These are phyloP conservation scores for Gaeumannomyces tritici DNA, from an alignment of 2,329 filamentous ascomycete species.

Conservation along the genomic window DNA sequence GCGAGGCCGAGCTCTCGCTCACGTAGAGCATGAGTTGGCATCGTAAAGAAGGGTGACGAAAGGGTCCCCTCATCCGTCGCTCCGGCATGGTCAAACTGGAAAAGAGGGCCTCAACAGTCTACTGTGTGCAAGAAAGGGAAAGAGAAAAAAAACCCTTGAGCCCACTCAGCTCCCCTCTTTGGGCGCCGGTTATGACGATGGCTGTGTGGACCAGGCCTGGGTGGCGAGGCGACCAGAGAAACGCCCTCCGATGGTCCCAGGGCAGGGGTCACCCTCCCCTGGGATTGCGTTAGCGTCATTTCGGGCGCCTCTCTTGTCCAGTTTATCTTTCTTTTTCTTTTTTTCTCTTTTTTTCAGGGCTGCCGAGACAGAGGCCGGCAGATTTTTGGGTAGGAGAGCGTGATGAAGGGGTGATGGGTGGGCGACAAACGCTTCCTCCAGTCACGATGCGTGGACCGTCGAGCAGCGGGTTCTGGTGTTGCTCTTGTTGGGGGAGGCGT, in stretches of 20 bases:
- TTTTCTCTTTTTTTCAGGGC: not conserved
- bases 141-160: not conserved
- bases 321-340: not conserved
- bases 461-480: not conserved
- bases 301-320: not conserved
- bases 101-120: not conserved
- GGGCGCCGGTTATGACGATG: not conserved
- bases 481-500: not conserved
- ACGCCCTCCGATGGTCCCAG: not conserved
- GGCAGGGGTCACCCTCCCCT: not conserved
- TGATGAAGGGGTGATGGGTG: not conserved
- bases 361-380: not conserved
- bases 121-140: no score
- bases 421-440: not conserved
- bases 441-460: not conserved
- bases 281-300: not conserved
- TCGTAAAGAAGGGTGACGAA: no score
- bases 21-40: no score
- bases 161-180: not conserved
- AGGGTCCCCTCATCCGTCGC: not conserved
- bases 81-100: not conserved
- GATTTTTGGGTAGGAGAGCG: not conserved
- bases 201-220: not conserved
- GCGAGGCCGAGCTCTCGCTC: no score
- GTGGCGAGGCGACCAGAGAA: not conserved